These are phyloP conservation scores for Pseudocercospora fijiensis DNA, from an alignment of 2,329 filamentous ascomycete species.

Conservation along the genomic window DNA sequence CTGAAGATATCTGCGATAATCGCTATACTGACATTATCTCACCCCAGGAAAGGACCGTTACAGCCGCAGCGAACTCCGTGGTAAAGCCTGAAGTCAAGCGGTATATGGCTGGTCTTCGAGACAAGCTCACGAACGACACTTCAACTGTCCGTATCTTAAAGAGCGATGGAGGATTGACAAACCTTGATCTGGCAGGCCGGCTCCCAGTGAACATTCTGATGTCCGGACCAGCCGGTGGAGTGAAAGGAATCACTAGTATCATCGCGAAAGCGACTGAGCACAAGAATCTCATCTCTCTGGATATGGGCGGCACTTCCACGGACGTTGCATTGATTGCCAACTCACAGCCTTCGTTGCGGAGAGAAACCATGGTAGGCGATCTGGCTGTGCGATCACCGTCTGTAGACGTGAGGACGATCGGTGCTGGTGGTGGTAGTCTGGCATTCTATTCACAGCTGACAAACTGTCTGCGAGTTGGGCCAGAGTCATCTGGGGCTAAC, in stretches of 20 bases:
- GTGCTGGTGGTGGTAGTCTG: constrained; percentile 31
- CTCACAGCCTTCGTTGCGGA: constrained; percentile 27
- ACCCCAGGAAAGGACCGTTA: constrained; percentile 27
- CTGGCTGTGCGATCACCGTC: constrained; percentile 31
- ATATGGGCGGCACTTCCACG: constrained; percentile 32
- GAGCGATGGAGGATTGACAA: constrained; percentile 32
- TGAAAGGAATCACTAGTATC: constrained; percentile 31
- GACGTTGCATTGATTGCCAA: constrained; percentile 32
- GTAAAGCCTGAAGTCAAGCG: constrained; percentile 34
- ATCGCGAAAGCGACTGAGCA: constrained; percentile 31
- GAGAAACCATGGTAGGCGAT: constrained; percentile 33
- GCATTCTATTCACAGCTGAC: constrained; percentile 32
- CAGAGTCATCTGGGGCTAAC: constrained; percentile 28
- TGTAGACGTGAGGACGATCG: constrained; percentile 31
- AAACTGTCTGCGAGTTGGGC: constrained; percentile 31
- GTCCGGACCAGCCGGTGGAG: constrained; percentile 33
- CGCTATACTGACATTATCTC: neutral
- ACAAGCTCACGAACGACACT: constrained; percentile 30
- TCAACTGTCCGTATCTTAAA: constrained; percentile 31
- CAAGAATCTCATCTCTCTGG: constrained; percentile 32
- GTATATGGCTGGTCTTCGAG: constrained; percentile 28
- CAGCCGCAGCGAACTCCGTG: constrained; percentile 31
- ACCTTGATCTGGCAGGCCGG: constrained; percentile 28
- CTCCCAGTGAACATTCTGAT: constrained; percentile 32
- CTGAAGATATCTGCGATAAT: neutral